These are phyloP conservation scores for Tetradesmus obliquus DNA, from an alignment of 139 green algal species.

Conservation along the genomic window DNA sequence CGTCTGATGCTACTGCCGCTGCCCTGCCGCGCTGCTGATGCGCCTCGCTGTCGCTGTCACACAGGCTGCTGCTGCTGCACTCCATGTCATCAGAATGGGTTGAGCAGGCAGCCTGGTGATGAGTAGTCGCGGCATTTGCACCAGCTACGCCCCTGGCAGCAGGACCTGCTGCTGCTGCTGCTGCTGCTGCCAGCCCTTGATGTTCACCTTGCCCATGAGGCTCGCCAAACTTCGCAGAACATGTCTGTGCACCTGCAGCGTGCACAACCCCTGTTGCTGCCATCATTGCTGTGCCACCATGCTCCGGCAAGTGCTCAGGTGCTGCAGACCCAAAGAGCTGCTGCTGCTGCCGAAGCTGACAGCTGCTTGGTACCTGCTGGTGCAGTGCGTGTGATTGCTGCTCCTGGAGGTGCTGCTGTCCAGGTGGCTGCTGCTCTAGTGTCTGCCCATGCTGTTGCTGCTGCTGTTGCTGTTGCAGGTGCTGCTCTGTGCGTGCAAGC, in stretches of 20 bases:
- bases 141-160: not conserved
- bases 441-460: not conserved
- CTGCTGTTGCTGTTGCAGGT: constrained; percentile 29
- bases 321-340: not conserved
- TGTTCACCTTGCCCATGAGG: not conserved
- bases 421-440: constrained; percentile 2
- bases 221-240: not conserved
- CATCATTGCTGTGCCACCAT: not conserved
- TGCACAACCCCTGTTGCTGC: not conserved
- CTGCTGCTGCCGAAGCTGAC: not conserved
- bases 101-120: not conserved
- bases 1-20: not conserved
- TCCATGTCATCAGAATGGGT: constrained; percentile 26
- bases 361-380: not conserved
- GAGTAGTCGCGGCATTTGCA: not conserved
- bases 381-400: not conserved
- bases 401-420: not conserved
- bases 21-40: not conserved
- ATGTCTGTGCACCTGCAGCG: not conserved
- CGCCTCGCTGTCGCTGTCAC: not conserved
- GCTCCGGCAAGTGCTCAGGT: not conserved
- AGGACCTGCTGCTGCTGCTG: not conserved
- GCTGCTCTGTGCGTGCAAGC: constrained; percentile 34
- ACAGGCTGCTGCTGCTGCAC: constrained; percentile 31
- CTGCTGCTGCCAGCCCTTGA: not conserved